Evolutionary conservation across 2,329 filamentous ascomycete species (phyloP), one percentile per base, ranked within the genome.

Genomic region (Apiospora aurea): DNA sequence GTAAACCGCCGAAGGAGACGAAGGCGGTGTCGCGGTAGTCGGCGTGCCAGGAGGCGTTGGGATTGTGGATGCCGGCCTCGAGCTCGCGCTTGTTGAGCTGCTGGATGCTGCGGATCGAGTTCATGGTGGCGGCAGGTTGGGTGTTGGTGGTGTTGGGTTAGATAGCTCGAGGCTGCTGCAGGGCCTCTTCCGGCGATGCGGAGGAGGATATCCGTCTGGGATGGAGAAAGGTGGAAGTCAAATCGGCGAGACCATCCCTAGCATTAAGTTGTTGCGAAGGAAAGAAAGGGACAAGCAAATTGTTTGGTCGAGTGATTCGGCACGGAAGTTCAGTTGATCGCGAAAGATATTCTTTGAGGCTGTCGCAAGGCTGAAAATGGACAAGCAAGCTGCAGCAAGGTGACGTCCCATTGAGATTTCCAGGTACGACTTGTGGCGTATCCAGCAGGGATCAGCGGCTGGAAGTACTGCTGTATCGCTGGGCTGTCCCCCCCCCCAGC

Each of bases 1-100:
- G 94, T 16, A 99, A 88, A 41, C 96, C 96, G 79, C 97, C 97
- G 77, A 99, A 95, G 86, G 98, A 97, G 80, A 99, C 86, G 82
- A 96, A 99, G 73, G 96, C 97, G 1, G 96, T 98, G 85, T 97
- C 96, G 84, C 94, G 94, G 84, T 98, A 99, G 85, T 99, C 97
- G 81, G 93, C 92, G 81, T 98, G 96, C 96, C 96, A 98, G 72
- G 96, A 98, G 75, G 93, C 96, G 83, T 95, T 91, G 57, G 95
- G 92, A 2, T 70, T 64, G 71, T 70, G 53, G 34, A 73, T 71
- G 49, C 92, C 94, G 81, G 94, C 92, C 82, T 98, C 95, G 74
- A 99, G 93, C 83, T 99, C 96, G 77, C 92, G 92, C 85, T 96
- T 94, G 82, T 99, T 99, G 73, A 99, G 92, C 81, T 92, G 91